phyloP scores from a whole-genome alignment of 805 yeast species.

The Schwanniomyces vanrijiae region DNA sequence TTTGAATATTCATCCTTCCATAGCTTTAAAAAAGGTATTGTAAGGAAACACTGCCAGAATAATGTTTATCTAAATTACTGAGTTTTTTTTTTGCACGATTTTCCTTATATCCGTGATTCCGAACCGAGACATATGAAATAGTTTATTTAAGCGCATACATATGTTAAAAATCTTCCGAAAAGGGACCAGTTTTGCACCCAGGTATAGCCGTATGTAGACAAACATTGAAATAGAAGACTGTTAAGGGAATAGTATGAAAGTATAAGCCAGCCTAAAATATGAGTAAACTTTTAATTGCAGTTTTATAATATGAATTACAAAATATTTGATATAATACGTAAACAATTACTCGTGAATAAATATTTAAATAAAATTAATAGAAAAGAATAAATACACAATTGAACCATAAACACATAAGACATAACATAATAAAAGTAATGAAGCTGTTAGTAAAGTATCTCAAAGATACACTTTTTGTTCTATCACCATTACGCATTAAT shows the following conservation, averaged over 20 bases:
- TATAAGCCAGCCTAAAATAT: not conserved
- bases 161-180: not conserved
- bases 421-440: slow-evolving; percentile 1
- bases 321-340: no score
- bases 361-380: not conserved
- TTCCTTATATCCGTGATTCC: not conserved
- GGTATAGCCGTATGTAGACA: not conserved
- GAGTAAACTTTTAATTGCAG: no score
- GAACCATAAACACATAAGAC: slow-evolving; percentile 3
- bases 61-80: not conserved
- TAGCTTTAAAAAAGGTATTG: not conserved
- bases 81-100: not conserved
- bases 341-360: not conserved
- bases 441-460: not conserved
- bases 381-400: not conserved
- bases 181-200: not conserved
- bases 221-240: not conserved
- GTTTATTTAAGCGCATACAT: not conserved
- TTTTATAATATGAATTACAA: not conserved
- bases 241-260: not conserved
- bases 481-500: slow-evolving; percentile 17
- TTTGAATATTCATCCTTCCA: slow-evolving; percentile 11
- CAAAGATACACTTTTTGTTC: not conserved
- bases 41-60: not conserved
- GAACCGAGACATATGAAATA: not conserved